Evolutionary conservation across 179 eudicot genomes (phyloP).

Genomic region (Nepenthes alata): DNA sequence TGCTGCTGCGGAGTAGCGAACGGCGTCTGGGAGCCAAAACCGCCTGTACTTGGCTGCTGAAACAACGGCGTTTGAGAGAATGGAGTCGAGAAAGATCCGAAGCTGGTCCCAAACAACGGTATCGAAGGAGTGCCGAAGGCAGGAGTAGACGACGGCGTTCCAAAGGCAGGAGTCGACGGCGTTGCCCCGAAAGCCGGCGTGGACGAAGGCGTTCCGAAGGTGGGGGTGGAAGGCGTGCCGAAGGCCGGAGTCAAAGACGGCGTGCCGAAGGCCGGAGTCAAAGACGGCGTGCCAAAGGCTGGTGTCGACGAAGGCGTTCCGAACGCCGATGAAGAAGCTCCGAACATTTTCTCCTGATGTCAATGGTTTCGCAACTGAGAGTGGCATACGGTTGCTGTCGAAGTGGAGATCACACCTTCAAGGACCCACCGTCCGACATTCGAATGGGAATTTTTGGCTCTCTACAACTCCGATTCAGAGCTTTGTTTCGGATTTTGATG

Average conservation of each 20-base stretch:
- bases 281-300: constrained; percentile 12
- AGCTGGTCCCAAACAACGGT: constrained; percentile 20
- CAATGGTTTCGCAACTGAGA: background rate
- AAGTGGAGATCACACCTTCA: too few relatives aligned
- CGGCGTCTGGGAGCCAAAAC: constrained; percentile 24
- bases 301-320: constrained; percentile 17
- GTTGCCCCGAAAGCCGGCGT: constrained; percentile 23
- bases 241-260: constrained; percentile 13
- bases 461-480: too few relatives aligned
- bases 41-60: constrained; percentile 19
- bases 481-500: too few relatives aligned
- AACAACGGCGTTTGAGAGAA: constrained; percentile 35
- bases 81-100: constrained; percentile 24
- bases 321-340: constrained; percentile 13
- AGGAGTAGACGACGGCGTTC: constrained; percentile 15
- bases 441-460: too few relatives aligned
- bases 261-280: constrained; percentile 19
- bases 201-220: constrained; percentile 21
- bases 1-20: constrained; percentile 18
- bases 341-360: constrained; percentile 15
- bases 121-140: constrained; percentile 12
- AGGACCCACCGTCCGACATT: too few relatives aligned
- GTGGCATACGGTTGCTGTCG: background rate
- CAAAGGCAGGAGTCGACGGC: constrained; percentile 25
- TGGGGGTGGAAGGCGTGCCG: constrained; percentile 12